These are phyloP conservation scores for Lasiosphaeris hirsuta DNA, from an alignment of 495 filamentous ascomycete genomes.

Conservation along the genomic window DNA sequence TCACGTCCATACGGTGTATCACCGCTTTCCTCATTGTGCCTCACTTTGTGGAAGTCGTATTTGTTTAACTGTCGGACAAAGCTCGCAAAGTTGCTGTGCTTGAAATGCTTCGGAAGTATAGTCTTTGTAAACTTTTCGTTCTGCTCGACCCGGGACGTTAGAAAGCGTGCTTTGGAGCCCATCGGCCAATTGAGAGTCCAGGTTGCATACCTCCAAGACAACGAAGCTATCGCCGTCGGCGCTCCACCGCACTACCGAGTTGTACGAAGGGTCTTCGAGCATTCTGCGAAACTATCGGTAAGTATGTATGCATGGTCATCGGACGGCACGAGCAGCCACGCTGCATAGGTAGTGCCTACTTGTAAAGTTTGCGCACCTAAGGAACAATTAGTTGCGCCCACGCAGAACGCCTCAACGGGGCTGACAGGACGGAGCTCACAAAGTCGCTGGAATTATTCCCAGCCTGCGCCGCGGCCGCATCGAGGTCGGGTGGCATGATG, in stretches of 20 bases:
- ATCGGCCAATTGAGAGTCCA: not conserved
- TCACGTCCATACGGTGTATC: conserved; percentile 88
- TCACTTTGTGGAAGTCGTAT: conserved; percentile 99
- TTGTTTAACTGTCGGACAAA: conserved; percentile 99
- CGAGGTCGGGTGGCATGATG: conserved; percentile 43
- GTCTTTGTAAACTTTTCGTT: conserved; percentile 98
- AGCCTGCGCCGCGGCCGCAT: conserved; percentile 36
- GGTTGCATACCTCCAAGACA: conserved; percentile 76
- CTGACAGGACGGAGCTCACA: conserved; percentile 31
- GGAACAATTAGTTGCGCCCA: conserved; percentile 1
- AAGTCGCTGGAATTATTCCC: conserved; percentile 51
- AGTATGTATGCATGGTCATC: conserved; percentile 7
- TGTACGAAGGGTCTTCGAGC: conserved; percentile 93
- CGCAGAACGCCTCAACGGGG: not conserved
- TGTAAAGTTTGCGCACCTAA: conserved; percentile 97
- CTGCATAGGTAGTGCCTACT: conserved; percentile 55
- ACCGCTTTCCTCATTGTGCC: conserved; percentile 91
- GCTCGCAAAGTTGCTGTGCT: conserved; percentile 98
- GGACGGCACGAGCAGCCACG: conserved; percentile 9
- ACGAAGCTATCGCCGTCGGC: conserved; percentile 94
- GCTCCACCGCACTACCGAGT: conserved; percentile 92
- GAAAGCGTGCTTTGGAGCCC: conserved; percentile 8
- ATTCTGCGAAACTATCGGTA: conserved; percentile 60
- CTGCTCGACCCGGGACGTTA: conserved; percentile 41
- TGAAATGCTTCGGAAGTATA: conserved; percentile 97